Base-by-base conservation (phyloP, 805 yeast genomes). In the Teunomyces barrocoloradensis region DNA sequence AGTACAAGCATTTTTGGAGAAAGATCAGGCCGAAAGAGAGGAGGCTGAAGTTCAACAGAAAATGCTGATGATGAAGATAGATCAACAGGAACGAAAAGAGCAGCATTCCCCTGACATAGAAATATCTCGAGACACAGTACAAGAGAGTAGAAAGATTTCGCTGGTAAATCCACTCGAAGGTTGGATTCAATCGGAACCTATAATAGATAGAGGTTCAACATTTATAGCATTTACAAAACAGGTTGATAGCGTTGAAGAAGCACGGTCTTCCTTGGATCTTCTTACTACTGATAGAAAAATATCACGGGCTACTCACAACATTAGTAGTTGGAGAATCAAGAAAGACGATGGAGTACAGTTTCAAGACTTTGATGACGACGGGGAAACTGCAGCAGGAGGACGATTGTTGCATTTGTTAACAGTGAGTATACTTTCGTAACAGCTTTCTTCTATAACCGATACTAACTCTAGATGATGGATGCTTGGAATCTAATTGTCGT, bases 301-400 rank as follows among this genome's bases (percentile, higher is more conserved):
- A 12, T 64, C 82, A 6, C 75, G 78, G 51, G 84, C 97, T 0
- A 63, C 78, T 0, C 98, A 92, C 65, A 84, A 85, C 51, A 94
- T 94, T 84, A 79, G 82, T 12, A 94, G 96, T 0, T 91, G 92
- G 85, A 71, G 98, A 52, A 85, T 94, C 3, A 74, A 74, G 47
- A 63, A 75, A n/a, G 68, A 60, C 1, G 71, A 74, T 15, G 88
- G 84, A 0, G 78, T 81, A 0, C 73, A 77, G 32, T 78, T 75
- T 42, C 94, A 88, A 57, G 97, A 94, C 57, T 90, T 88, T 56
- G 97, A 94, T 60, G 98, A 94, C 63, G 99, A 92, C 61, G 99
- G 99, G 2, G 99, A 94, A 61, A 78, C 95, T 0, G 98, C 98
- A 0, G 96, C 98, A 0, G 99, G 99, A 7, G 82, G 91, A 4